Conservation (phyloP, 1,284 basidiomycete genomes). For the Pulchroboletus neoregius region DNA sequence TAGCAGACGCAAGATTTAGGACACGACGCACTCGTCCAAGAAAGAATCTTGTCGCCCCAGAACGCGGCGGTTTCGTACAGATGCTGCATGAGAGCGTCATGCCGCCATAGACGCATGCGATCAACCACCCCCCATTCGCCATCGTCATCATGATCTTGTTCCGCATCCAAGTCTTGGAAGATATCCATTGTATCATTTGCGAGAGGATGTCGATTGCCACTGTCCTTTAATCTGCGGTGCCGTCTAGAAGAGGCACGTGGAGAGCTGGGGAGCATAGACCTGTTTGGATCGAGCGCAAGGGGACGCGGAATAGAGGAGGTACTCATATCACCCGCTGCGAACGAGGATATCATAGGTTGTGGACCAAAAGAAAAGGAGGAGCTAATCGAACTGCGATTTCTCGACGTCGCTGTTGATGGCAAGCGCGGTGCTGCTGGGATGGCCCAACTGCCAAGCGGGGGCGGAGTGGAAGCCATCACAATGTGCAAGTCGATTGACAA, state of each 20-base stretch:
- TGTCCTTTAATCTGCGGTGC: constrained; percentile 47
- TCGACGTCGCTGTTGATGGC: constrained; percentile 30
- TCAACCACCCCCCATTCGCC: constrained; percentile 82
- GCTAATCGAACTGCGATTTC: constrained; percentile 59
- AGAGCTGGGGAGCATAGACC: constrained; percentile 67
- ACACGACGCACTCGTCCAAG: constrained; percentile 80
- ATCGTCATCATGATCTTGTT: constrained; percentile 54
- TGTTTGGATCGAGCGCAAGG: constrained; percentile 67
- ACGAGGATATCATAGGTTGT: constrained; percentile 64
- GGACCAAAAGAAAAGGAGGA: constrained; percentile 82
- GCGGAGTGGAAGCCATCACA: constrained; percentile 33
- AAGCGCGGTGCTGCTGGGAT: constrained; percentile 28
- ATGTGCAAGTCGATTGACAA: neutral
- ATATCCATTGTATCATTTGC: constrained; percentile 75
- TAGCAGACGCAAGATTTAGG: neutral
- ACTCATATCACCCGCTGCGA: constrained; percentile 56
- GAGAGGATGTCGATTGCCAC: constrained; percentile 57
- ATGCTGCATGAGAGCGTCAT: constrained; percentile 98
- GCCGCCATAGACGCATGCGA: constrained; percentile 94
- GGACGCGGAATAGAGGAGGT: constrained; percentile 50
- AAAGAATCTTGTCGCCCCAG: constrained; percentile 96
- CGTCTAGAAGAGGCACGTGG: constrained; percentile 61
- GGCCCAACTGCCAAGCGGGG: constrained; percentile 27
- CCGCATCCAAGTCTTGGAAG: constrained; percentile 61
- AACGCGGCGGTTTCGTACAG: constrained; percentile 96